A percentile compares a stretch with the other conserved stretches of the same genome.
These are phyloP conservation scores for Colletotrichum sojae DNA, from an alignment of 2,329 filamentous ascomycete genomes.

Conservation along the genomic window DNA sequence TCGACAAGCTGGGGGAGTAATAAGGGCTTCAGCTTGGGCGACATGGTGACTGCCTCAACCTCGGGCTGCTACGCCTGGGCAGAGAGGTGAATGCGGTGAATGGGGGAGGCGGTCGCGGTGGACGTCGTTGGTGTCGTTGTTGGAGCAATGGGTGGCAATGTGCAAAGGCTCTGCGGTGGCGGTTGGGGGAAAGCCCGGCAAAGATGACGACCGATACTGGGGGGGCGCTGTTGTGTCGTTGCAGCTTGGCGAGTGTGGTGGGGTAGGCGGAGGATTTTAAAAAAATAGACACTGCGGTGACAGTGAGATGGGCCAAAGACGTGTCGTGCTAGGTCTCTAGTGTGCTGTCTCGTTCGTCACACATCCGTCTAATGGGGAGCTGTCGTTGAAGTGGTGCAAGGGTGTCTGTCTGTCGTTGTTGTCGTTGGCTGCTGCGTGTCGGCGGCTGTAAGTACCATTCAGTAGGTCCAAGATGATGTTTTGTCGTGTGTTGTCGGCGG, in stretches of 20 bases:
- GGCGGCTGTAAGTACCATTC: slow-evolving; percentile 29
- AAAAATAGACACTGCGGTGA: slow-evolving; percentile 20
- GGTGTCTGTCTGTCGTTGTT: slow-evolving; percentile 17
- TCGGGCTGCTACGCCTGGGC: slow-evolving; percentile 19
- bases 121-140: slow-evolving; percentile 6
- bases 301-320: slow-evolving; percentile 9
- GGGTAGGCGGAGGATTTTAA: slow-evolving; percentile 21
- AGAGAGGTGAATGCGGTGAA: not conserved
- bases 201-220: slow-evolving; percentile 20
- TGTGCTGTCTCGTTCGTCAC: slow-evolving; percentile 34
- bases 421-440: slow-evolving; percentile 12
- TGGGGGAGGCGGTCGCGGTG: not conserved
- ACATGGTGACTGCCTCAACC: slow-evolving; percentile 52
- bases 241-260: slow-evolving; percentile 22
- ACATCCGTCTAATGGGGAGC: slow-evolving; percentile 7
- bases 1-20: slow-evolving; percentile 68
- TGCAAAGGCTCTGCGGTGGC: not conserved
- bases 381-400: slow-evolving; percentile 30
- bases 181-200: slow-evolving; percentile 16
- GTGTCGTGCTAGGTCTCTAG: slow-evolving; percentile 4
- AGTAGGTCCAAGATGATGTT: not conserved
- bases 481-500: slow-evolving; percentile 3
- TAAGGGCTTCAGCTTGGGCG: slow-evolving; percentile 66
- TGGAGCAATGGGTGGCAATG: slow-evolving; percentile 12
- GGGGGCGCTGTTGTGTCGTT: slow-evolving; percentile 9